A percentile compares a stretch with the other conserved stretches of the same genome.
Evolutionary conservation across 2,329 filamentous ascomycete species (phyloP).

Genomic region (Ophiocordyceps camponoti-saundersi): DNA sequence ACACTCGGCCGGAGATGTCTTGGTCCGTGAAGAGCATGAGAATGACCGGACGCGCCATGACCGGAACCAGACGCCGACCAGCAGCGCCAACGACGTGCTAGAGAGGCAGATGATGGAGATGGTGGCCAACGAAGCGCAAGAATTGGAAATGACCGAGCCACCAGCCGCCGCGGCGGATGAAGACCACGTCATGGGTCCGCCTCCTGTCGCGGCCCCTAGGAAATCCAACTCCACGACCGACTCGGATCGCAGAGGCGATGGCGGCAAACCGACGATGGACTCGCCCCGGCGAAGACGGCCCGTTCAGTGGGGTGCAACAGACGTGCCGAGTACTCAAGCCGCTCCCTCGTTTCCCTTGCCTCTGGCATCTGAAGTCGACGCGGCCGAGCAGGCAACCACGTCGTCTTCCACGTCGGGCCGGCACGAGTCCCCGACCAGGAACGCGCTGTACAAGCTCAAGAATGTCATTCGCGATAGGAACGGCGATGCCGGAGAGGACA

Average conservation of each 20-base stretch:
- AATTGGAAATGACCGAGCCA: constrained; percentile 19
- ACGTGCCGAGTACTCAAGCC: constrained; percentile 17
- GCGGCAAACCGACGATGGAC: constrained; percentile 7
- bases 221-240: constrained; percentile 18
- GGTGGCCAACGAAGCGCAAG: constrained; percentile 34
- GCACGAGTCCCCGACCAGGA: constrained; percentile 44
- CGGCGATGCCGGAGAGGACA: constrained; percentile 21
- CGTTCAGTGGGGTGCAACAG: constrained; percentile 28
- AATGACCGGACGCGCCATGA: constrained; percentile 11
- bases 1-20: constrained; percentile 40
- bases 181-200: constrained; percentile 2
- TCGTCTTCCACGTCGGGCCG: constrained; percentile 48
- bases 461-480: constrained; percentile 38
- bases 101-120: constrained; percentile 47
- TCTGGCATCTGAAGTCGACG: constrained; percentile 26
- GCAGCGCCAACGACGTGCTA: constrained; percentile 31
- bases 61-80: constrained; percentile 29
- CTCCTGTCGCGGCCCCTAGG: constrained; percentile 14
- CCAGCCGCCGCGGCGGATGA: constrained; percentile 11
- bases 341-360: not conserved
- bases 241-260: constrained; percentile 14
- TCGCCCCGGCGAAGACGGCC: constrained; percentile 10
- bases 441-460: constrained; percentile 37
- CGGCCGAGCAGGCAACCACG: constrained; percentile 35
- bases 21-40: constrained; percentile 34